phyloP scores from a whole-genome alignment of 169 alveolate species.

The Sarcocystis neurona region DNA sequence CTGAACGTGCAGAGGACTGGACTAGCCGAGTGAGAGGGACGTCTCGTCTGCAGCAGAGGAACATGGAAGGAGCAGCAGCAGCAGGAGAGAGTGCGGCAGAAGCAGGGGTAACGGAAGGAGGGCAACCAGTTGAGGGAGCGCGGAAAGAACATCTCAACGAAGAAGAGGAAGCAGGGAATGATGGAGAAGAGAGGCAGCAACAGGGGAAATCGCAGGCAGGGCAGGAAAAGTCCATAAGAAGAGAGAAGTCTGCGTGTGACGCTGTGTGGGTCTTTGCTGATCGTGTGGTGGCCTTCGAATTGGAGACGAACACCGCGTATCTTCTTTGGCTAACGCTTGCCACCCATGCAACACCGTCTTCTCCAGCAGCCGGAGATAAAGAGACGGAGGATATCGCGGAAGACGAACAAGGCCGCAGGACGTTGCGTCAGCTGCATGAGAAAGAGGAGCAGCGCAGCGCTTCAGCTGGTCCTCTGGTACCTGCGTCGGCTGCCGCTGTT shows the following conservation, averaged over 20 bases:
- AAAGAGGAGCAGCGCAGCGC: background rate
- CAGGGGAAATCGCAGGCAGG: no score
- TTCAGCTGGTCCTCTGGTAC: background rate
- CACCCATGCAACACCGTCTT: background rate
- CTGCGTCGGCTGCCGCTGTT: background rate
- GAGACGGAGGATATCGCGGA: no score
- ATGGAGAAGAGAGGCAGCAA: background rate
- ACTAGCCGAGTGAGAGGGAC: no score
- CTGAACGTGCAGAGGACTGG: no score
- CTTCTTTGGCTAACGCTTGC: conserved; percentile 52
- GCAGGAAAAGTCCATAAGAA: background rate
- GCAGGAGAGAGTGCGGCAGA: conserved; percentile 38
- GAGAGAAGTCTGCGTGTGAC: no score
- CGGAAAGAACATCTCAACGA: no score
- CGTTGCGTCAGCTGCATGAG: background rate
- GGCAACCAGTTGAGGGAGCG: background rate
- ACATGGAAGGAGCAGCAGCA: background rate
- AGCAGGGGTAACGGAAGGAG: background rate
- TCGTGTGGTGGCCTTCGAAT: conserved; percentile 42
- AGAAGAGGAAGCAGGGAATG: no score
- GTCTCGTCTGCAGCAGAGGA: no score
- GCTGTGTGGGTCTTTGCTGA: conserved; percentile 63
- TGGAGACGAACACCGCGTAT: conserved; percentile 11
- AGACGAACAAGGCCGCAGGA: no score
- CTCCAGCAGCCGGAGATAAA: background rate